phyloP scores from a whole-genome alignment of 805 yeast species.

The Spathaspora hagerdaliae region DNA sequence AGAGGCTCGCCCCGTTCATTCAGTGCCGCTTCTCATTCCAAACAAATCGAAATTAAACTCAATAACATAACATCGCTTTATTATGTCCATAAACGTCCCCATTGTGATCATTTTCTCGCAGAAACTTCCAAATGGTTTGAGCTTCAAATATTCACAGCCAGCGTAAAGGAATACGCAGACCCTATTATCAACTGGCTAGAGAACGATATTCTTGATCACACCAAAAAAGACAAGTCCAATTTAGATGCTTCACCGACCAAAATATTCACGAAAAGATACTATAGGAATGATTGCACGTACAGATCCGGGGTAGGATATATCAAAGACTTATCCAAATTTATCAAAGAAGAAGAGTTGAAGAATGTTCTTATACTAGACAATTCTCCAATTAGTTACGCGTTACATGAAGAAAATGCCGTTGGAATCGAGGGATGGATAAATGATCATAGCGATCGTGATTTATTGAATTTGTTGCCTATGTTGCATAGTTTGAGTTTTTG shows the following conservation, averaged over 20 bases:
- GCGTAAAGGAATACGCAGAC: conserved; percentile 92
- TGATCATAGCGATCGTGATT: conserved; percentile 86
- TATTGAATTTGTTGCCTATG: conserved; percentile 78
- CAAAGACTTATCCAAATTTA: conserved; percentile 38
- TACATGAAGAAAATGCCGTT: conserved; percentile 84
- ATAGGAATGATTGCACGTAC: conserved; percentile 75
- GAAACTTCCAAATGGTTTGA: conserved; percentile 85
- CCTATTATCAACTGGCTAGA: conserved; percentile 94
- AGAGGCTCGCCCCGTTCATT: conserved; percentile 51
- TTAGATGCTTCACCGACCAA: conserved; percentile 1
- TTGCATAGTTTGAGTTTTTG: conserved; percentile 71
- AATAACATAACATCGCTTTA: conserved; percentile 75
- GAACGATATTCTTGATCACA: conserved; percentile 38
- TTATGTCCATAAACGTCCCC: conserved; percentile 88
- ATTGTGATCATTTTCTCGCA: conserved; percentile 77
- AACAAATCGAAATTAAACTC: conserved; percentile 75
- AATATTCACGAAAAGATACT: conserved; percentile 54
- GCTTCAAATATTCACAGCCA: conserved; percentile 89
- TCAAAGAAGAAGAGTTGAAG: conserved; percentile 68
- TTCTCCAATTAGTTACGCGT: conserved; percentile 84
- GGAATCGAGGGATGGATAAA: conserved; percentile 97
- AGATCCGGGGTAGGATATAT: conserved; percentile 82
- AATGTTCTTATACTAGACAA: conserved; percentile 81
- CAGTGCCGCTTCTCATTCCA: conserved; percentile 32
- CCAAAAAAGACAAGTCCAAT: conserved; percentile 3